Percentiles rank a stretch among this genome's conserved stretches.
These are phyloP conservation scores for Babesia ovis DNA, from an alignment of 169 alveolate genomes.

Conservation along the genomic window DNA sequence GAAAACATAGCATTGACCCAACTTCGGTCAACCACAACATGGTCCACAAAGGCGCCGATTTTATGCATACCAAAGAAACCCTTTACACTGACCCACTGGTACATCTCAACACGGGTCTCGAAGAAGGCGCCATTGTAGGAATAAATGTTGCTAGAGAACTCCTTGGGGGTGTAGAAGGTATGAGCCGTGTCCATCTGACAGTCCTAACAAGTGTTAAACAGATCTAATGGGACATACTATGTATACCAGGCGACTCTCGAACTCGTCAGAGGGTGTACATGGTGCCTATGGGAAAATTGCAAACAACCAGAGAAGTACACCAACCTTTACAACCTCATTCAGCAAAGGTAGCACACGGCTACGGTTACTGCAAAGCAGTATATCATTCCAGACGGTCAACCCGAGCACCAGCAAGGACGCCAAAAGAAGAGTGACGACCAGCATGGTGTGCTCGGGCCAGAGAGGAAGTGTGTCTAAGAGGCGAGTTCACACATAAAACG, in stretches of 20 bases:
- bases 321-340: slow-evolving; percentile 23
- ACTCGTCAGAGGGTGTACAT: slow-evolving; percentile 49
- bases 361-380: slow-evolving; percentile 24
- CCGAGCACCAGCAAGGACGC: slow-evolving; percentile 24
- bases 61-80: slow-evolving; percentile 50
- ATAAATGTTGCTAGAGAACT: slow-evolving; percentile 77
- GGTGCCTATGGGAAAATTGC: slow-evolving; percentile 27
- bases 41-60: slow-evolving; percentile 62
- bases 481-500: slow-evolving; percentile 8
- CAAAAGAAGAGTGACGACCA: slow-evolving; percentile 6
- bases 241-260: slow-evolving; percentile 41
- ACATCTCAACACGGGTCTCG: slow-evolving; percentile 78
- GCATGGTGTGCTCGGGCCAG: slow-evolving; percentile 18
- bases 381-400: slow-evolving; percentile 30
- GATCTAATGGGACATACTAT: slow-evolving; percentile 38
- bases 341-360: slow-evolving; percentile 28
- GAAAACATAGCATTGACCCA: slow-evolving; percentile 36
- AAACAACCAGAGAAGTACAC: background rate
- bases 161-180: slow-evolving; percentile 73
- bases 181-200: slow-evolving; percentile 69
- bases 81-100: slow-evolving; percentile 70
- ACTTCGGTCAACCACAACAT: slow-evolving; percentile 51
- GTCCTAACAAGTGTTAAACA: slow-evolving; percentile 39
- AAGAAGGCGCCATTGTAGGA: slow-evolving; percentile 76
- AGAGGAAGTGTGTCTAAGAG: background rate